Evolutionary conservation across 2,329 filamentous ascomycete genomes (phyloP).

Genomic region (Tothia fuscella): DNA sequence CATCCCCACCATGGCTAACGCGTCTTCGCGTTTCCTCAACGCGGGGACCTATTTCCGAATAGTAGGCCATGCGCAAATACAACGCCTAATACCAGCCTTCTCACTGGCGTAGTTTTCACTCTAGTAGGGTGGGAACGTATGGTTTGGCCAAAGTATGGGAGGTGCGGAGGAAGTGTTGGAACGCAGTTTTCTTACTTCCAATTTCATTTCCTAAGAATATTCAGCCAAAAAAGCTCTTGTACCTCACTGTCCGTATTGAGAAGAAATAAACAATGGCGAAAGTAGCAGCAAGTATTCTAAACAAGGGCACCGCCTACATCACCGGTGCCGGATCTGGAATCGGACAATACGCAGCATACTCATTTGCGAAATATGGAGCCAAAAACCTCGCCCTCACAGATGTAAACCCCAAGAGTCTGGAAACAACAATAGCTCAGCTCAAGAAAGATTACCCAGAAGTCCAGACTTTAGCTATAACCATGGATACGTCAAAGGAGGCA

Average conservation of each 20-base stretch:
- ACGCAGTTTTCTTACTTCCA: too few species aligned
- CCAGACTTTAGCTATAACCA: conserved; percentile 27
- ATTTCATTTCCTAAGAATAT: too few species aligned
- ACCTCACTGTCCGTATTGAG: neutral
- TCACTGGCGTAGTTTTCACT: too few species aligned
- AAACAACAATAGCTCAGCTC: conserved; percentile 24
- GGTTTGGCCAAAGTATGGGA: too few species aligned
- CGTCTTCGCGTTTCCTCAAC: too few species aligned
- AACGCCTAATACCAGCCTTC: too few species aligned
- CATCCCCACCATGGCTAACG: too few species aligned
- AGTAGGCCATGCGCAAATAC: too few species aligned
- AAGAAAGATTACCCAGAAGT: conserved; percentile 28
- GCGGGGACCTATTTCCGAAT: too few species aligned
- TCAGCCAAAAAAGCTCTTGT: too few species aligned
- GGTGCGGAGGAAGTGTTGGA: too few species aligned
- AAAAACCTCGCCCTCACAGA: conserved; percentile 36
- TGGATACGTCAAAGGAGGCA: conserved; percentile 35
- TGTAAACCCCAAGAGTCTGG: conserved; percentile 27
- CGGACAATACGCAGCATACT: conserved; percentile 34
- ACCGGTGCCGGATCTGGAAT: conserved; percentile 42
- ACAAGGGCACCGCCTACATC: conserved; percentile 37
- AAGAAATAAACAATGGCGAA: neutral
- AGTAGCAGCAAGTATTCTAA: conserved; percentile 22
- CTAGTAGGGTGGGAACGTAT: too few species aligned
- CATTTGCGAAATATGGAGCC: conserved; percentile 38